Base-by-base conservation (phyloP, 2,329 filamentous ascomycete genomes). In the Byssothecium circinans region DNA sequence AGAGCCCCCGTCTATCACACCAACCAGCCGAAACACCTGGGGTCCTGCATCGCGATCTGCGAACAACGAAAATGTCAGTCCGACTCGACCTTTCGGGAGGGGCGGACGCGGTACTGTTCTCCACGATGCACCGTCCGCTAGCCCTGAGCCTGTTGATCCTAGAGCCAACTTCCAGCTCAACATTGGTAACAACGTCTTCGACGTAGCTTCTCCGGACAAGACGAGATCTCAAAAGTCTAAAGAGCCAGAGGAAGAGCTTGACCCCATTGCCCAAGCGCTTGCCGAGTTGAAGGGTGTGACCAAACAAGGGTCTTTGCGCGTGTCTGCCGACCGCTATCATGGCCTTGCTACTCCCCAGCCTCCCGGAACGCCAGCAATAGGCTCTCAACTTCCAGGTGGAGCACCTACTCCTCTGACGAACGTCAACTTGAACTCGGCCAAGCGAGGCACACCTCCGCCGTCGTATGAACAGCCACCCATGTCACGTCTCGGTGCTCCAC, bases 301-400 rank as follows among this genome's bases (percentile, higher is more conserved):
- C 14, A 97, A 97, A 72, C 87, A 91, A 59, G 82, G 89, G 6
- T 86, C 85, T 3, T 79, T 82, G 40, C 84, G 95, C n/a, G 84
- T 96, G 50, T 95, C 94, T n/a, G 94, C 91, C 15, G 95, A 99
- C 69, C 85, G 89, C 51, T 96, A 96, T 71, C 89, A 95, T 65
- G 92, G 94, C n/a, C 86, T 99, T 53, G 78, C 88, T 11, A 96
- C 92, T 1, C 92, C 94, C 4, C 85, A 81, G 6, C 75, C 75
- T 43, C 66, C 71, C 27, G 70, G 62, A n/a, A 70, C 73, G 40
- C 69, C 73, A 19, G 57, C 63, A 30, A 50, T 62, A 37, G 68
- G 73, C 15, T 66, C 70, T 27, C 66, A 72, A 12, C 70, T 74
- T 17, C 54, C 61, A 41, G 71, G 70, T 27, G 69, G 71, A 39